A percentile compares a stretch with the other conserved stretches of the same genome.
These are phyloP conservation scores for Penicillium goetzii DNA, from an alignment of 495 filamentous ascomycete genomes.

Conservation along the genomic window DNA sequence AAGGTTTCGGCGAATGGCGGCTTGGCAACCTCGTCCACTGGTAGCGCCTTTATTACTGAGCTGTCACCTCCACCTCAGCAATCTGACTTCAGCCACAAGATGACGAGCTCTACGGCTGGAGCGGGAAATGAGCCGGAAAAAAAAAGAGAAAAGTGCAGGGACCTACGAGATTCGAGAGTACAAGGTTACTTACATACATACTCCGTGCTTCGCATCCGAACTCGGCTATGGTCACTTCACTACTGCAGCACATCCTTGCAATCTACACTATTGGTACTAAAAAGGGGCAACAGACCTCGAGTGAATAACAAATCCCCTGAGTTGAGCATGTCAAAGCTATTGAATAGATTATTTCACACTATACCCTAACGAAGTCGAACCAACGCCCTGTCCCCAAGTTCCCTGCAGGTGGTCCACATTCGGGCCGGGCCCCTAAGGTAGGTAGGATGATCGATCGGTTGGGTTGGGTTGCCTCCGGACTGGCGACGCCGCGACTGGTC, in stretches of 20 bases:
- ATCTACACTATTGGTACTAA: not conserved
- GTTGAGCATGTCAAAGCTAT: not conserved
- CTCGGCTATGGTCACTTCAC: slow-evolving; percentile 8
- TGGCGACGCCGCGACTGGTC: not conserved
- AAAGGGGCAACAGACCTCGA: not conserved
- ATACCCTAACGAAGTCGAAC: too few relatives aligned
- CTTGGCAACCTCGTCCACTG: slow-evolving; percentile 39
- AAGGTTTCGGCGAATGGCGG: slow-evolving; percentile 38
- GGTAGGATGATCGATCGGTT: slow-evolving; percentile 18
- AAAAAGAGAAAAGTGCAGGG: slow-evolving; percentile 3
- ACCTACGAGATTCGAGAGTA: slow-evolving; percentile 10
- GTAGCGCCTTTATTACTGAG: slow-evolving; percentile 23
- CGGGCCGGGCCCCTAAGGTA: slow-evolving; percentile 14
- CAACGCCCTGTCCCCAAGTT: not conserved
- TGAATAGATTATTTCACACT: not conserved
- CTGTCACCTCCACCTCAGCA: not conserved
- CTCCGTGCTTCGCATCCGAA: slow-evolving; percentile 8
- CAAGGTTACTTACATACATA: slow-evolving; percentile 23
- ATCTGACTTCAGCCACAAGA: slow-evolving; percentile 10
- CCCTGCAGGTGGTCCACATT: slow-evolving; percentile 11
- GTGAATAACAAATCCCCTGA: not conserved
- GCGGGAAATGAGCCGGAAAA: not conserved
- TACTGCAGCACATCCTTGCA: not conserved
- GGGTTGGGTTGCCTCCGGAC: slow-evolving; percentile 9
- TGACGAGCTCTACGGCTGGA: not conserved